These are phyloP conservation scores for Margaritispora aquatica DNA, from an alignment of 495 filamentous ascomycete genomes.

Conservation along the genomic window DNA sequence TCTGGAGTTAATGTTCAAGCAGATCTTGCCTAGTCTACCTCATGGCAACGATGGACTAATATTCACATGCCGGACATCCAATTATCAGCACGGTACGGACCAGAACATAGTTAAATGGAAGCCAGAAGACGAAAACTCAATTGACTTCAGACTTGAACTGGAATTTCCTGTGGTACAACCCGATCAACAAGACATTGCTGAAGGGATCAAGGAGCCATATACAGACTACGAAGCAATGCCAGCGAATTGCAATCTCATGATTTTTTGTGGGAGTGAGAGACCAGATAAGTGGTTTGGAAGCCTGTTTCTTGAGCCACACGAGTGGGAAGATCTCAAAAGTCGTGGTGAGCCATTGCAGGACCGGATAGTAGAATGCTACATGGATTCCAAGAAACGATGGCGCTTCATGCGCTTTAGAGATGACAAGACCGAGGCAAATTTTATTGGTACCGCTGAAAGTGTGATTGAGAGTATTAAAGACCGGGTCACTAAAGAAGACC, in stretches of 20 bases:
- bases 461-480: conserved; percentile 82
- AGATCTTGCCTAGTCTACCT: conserved; percentile 72
- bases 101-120: conserved; percentile 97
- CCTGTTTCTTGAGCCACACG: conserved; percentile 61
- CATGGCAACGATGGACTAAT: conserved; percentile 96
- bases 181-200: conserved; percentile 56
- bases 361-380: conserved; percentile 79
- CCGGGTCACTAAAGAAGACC: conserved; percentile 46
- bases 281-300: conserved; percentile 50
- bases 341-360: conserved; percentile 68
- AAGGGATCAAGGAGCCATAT: conserved; percentile 49
- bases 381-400: conserved; percentile 69
- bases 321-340: conserved; percentile 79
- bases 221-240: conserved; percentile 49
- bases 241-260: conserved; percentile 36
- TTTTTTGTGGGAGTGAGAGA: conserved; percentile 28
- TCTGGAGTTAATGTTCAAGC: conserved; percentile 82
- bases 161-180: conserved; percentile 69
- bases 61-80: conserved; percentile 82
- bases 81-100: conserved; percentile 87
- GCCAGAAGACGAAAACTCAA: conserved; percentile 81
- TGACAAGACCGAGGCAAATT: conserved; percentile 88
- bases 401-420: conserved; percentile 80
- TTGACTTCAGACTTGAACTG: conserved; percentile 80
- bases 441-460: conserved; percentile 69